Percentiles rank a stretch among this genome's conserved stretches.
phyloP scores from a whole-genome alignment of 2,329 filamentous ascomycete genomes.

The Lecanicillium sp. region DNA sequence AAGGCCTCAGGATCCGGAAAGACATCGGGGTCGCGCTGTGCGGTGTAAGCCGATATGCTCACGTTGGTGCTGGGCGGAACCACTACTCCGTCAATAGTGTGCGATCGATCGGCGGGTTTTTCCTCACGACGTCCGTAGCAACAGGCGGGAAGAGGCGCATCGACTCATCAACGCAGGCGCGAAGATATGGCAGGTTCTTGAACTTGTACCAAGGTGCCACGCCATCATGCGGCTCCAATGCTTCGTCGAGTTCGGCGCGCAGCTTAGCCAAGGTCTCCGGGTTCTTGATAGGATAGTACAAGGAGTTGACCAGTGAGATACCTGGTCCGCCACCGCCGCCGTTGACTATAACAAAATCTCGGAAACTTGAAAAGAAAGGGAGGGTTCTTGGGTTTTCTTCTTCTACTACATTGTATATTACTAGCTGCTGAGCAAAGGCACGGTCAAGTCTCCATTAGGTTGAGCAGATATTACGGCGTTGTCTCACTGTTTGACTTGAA shows the following conservation, averaged over 20 bases:
- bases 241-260: neutral
- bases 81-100: slow-evolving; percentile 26
- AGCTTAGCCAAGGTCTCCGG: too few species aligned
- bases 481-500: too few species aligned
- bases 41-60: slow-evolving; percentile 30
- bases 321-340: too few species aligned
- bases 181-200: slow-evolving; percentile 1
- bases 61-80: slow-evolving; percentile 32
- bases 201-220: neutral
- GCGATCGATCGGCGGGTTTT: slow-evolving; percentile 24
- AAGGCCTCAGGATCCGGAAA: slow-evolving; percentile 36
- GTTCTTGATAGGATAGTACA: too few species aligned
- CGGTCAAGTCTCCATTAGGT: too few species aligned
- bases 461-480: too few species aligned
- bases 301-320: too few species aligned
- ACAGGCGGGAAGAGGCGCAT: slow-evolving; percentile 19
- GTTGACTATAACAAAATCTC: too few species aligned
- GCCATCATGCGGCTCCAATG: slow-evolving; percentile 7
- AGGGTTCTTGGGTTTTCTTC: too few species aligned
- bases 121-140: slow-evolving; percentile 22
- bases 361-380: too few species aligned
- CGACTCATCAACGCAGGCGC: neutral
- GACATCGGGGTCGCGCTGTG: slow-evolving; percentile 32
- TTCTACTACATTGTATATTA: too few species aligned
- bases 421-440: too few species aligned